Base-by-base conservation (phyloP, 2,329 filamentous ascomycete genomes). In the Furcasterigmium furcatum region DNA sequence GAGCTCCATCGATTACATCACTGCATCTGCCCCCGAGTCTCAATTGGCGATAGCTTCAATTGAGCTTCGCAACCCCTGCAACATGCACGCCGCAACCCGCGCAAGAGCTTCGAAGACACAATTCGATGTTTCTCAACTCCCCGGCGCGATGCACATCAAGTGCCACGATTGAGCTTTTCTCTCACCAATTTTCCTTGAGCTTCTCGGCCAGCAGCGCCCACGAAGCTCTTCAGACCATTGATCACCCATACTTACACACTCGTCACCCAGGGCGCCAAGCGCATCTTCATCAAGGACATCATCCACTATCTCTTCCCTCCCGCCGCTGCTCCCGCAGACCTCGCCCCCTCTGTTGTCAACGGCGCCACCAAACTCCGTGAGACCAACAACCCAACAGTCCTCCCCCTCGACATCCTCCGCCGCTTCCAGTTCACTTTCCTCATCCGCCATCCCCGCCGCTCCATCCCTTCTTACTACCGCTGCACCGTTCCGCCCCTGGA, bases 251-350 rank as follows among this genome's bases (percentile, higher is more conserved):
- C 20, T 24, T 5, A 24, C 36, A n/a, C 18, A 39, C 36, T 25
- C 12, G 18, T 16, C 7, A 14, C 20, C 18, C 56, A 95, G 88
- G 87, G 84, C 58, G 22, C 38, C 35, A 96, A 95, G 73, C 88
- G 92, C 56, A 73, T 95, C 58, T 96, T 97, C 72, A 94, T 99
- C 79, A 99, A 99, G 68, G 94, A 97, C 66, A 99, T 97, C 72
- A 85, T 88, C 46, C 87, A 96, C 68, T 97, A 97, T 66, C 76
- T 96, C 54, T 76, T 95, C 52, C 87, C 91, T 5, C 88, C 89
- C 4, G 73, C 87, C 52, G 75, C 77, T 39, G 79, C 86, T 58
- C 74, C 79, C 13, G 80, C 88, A 42, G 74, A 73, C 41, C 82
- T 94, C 49, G 91, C 89, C 9, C 87, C 88, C 3, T 96, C 90